Evolutionary conservation across 768 basidiomycete genomes (phyloP), one percentile per base, ranked within the genome.

Genomic region (Amanita pallidorosea): DNA sequence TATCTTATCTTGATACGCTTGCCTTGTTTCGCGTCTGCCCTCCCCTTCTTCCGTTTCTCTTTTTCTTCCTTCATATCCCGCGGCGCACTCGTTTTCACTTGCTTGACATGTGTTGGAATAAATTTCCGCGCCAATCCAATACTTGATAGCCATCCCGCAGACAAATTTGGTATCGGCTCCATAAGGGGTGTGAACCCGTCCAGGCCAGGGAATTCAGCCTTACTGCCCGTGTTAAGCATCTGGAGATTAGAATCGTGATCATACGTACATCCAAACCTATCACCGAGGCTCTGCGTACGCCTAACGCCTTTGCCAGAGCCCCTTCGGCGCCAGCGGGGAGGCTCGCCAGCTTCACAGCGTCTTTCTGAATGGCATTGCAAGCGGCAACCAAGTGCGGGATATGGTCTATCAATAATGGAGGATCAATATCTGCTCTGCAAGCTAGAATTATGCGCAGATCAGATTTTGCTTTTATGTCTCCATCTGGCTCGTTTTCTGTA

Each of bases 51-150:
- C 51, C 88, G 73, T 47, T 67, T 60, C 51, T 79, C 74, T 60
- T 84, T 89, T 29, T 81, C 80, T 29, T 67, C 72, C 59, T 76
- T 85, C 76, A 89, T 85, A 58, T 92, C 85, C 58, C 77, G 81
- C 1, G 90, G 90, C 3, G 81, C 79, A 25, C 81, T 79, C 2
- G 91, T 93, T 15, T 75, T 74, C 18, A 91, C 61, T 56, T 90
- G 88, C 60, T 92, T 94, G 56, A 91, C 73, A 59, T 89, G 84
- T 0, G 88, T 89, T 2, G 84, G 80, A 37, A 85, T 65, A 22
- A 83, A 68, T 15, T 64, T 51, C 13, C 53, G 59, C 35, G 50
- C 52, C 12, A 60, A 40, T 17, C 58, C 49, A n/a, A 63, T 41
- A 29, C 65, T 57, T 3, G 71, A 64, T 38, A 77, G 61, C 90